These are phyloP conservation scores for Hemileccinum rubropunctum DNA, from an alignment of 768 basidiomycete species.

Conservation along the genomic window DNA sequence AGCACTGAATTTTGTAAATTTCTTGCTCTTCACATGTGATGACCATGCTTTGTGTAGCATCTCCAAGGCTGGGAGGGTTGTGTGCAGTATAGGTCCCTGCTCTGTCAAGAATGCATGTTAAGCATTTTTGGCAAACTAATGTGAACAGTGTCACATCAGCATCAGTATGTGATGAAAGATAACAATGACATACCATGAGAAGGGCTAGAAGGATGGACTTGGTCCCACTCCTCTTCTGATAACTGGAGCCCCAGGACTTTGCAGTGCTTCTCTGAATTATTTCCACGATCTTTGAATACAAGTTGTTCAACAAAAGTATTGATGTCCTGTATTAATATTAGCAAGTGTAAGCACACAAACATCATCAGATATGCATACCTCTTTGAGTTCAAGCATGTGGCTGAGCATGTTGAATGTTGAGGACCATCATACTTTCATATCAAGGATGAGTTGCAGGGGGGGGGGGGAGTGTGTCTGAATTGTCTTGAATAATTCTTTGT, in stretches of 20 bases:
- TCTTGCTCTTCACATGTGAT: too few species aligned
- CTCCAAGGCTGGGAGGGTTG: too few species aligned
- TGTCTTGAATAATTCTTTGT: conserved; percentile 6
- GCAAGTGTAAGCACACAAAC: background rate
- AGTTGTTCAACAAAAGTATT: conserved; percentile 1
- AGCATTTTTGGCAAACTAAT: too few species aligned
- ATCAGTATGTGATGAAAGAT: too few species aligned
- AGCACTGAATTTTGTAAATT: too few species aligned
- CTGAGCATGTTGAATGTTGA: conserved; percentile 5
- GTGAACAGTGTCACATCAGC: too few species aligned
- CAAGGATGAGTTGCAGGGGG: conserved; percentile 1
- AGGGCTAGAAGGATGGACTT: background rate
- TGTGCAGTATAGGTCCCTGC: too few species aligned
- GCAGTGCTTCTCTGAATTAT: background rate
- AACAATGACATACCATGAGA: background rate
- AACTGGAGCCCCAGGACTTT: conserved; percentile 1
- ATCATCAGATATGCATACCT: conserved; percentile 1
- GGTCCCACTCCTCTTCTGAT: conserved; percentile 1
- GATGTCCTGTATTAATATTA: conserved; percentile 2
- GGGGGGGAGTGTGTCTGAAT: background rate
- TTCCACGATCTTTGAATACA: background rate
- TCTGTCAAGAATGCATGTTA: too few species aligned
- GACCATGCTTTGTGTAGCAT: too few species aligned
- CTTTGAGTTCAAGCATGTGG: conserved; percentile 4
- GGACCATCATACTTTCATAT: conserved; percentile 10